Base-by-base conservation (phyloP, 139 green algal species). In the Chlorella ohadii region DNA sequence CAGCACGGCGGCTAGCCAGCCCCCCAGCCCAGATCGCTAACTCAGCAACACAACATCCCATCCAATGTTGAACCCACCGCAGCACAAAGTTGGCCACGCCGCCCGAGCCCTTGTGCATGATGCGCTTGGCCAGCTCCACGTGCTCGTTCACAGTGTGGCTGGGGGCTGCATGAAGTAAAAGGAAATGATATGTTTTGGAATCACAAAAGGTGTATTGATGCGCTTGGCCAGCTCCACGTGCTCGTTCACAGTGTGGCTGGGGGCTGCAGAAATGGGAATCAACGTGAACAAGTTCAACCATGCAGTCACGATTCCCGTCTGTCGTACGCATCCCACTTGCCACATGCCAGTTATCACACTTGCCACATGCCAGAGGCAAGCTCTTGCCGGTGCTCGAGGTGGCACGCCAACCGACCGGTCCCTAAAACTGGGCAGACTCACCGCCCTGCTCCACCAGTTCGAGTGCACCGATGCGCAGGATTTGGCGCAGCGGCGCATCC, bases 211-310 rank as follows among this genome's bases (percentile, higher is more conserved):
- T 6, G 7, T 11, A 55, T 55, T 55, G 44, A 91, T 56, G 39
- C 36, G 22, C 85, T 95, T 96, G 38, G 87, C 86, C 4, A 98
- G 81, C 57, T 95, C 64, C 34, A 98, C 95, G 80, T 96, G 83
- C 79, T 93, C 91, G 74, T 90, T 92, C 3, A 98, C 75, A 2
- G 88, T 91, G 86, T 55, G 36, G 31, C 12, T 19, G 22, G 70
- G 70, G 39, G 25, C 70, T 76, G 70, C 70, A 17, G 36, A 15
- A 51, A 51, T 51, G 44, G 44, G 44, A 55, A 36, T 4, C 61
- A 68, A 36, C 9, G 4, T 36, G 20, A 36, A 3, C 27, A 33
- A 34, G 61, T 11, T 68, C 25, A 25, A 15, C 16, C 2, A 15
- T 68, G n/a, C n/a, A n/a, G n/a, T n/a, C n/a, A n/a, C n/a, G n/a